A percentile compares a stretch with the other conserved stretches of the same genome.
These are phyloP conservation scores for Kalmusia sp. DNA, from an alignment of 2,329 filamentous ascomycete species.

Conservation along the genomic window DNA sequence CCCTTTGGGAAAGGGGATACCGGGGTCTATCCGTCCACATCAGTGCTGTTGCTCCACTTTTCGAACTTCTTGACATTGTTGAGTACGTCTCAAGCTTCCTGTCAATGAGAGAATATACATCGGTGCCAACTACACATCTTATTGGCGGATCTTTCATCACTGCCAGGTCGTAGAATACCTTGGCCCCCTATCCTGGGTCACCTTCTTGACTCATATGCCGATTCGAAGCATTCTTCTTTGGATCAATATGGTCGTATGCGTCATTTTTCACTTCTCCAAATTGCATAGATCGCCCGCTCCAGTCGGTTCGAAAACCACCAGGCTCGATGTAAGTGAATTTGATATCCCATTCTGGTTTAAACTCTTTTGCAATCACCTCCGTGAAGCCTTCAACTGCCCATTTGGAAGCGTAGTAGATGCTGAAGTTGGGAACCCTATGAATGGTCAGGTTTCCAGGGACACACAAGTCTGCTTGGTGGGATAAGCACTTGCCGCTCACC, in stretches of 20 bases:
- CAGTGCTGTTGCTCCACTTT: slow-evolving; percentile 57
- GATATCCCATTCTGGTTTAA: slow-evolving; percentile 58
- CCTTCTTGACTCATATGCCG: slow-evolving; percentile 56
- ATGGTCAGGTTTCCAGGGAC: background rate
- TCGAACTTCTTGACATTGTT: slow-evolving; percentile 59
- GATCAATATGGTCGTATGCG: slow-evolving; percentile 58
- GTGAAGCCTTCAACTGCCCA: slow-evolving; percentile 59
- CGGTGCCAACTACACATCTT: slow-evolving; percentile 60
- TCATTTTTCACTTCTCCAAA: slow-evolving; percentile 54
- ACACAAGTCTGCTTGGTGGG: background rate
- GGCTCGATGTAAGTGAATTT: slow-evolving; percentile 55
- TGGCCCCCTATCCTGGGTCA: slow-evolving; percentile 58
- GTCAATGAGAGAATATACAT: slow-evolving; percentile 59
- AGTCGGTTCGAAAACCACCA: slow-evolving; percentile 55
- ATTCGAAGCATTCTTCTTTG: slow-evolving; percentile 49
- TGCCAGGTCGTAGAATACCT: slow-evolving; percentile 62
- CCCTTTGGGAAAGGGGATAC: background rate
- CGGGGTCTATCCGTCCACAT: slow-evolving; percentile 50
- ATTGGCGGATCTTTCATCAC: slow-evolving; percentile 61
- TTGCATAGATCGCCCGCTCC: slow-evolving; percentile 55
- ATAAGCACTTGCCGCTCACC: background rate
- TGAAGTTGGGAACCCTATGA: slow-evolving; percentile 45
- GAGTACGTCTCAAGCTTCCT: slow-evolving; percentile 59
- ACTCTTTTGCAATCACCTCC: slow-evolving; percentile 50
- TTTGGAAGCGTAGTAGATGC: slow-evolving; percentile 51